A percentile compares a stretch with the other conserved stretches of the same genome.
These are phyloP conservation scores for Pisolithus tinctorius DNA, from an alignment of 768 basidiomycete species.

Conservation along the genomic window DNA sequence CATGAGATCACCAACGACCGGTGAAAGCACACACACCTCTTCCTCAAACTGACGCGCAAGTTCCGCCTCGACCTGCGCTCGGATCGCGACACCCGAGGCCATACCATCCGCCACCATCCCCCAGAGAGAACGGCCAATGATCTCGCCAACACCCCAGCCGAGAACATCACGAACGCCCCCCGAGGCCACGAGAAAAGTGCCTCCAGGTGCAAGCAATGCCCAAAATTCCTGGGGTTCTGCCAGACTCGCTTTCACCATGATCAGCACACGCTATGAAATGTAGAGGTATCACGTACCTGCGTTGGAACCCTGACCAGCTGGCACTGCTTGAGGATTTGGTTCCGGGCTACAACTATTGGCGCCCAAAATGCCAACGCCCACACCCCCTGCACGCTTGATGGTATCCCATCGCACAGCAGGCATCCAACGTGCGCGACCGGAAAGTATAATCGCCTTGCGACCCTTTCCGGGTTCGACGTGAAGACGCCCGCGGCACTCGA, in stretches of 20 bases:
- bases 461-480: conserved; percentile 93
- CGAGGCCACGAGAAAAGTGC: conserved; percentile 46
- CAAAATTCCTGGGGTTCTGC: conserved; percentile 39
- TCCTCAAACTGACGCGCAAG: conserved; percentile 15
- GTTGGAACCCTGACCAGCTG: conserved; percentile 7
- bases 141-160: conserved; percentile 50
- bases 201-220: conserved; percentile 40
- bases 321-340: neutral
- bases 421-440: conserved; percentile 68
- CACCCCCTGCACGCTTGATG: conserved; percentile 46
- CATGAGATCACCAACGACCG: neutral
- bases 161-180: conserved; percentile 53
- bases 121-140: conserved; percentile 42
- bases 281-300: conserved; percentile 19
- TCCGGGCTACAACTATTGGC: neutral
- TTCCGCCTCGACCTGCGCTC: conserved; percentile 21
- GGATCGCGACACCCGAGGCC: conserved; percentile 1
- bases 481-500: conserved; percentile 83
- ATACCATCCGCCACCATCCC: conserved; percentile 29
- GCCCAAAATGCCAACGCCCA: conserved; percentile 13
- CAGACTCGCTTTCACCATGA: neutral
- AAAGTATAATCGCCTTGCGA: conserved; percentile 89
- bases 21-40: conserved; percentile 9
- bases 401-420: conserved; percentile 55
- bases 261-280: neutral